Percentiles rank a stretch among this genome's conserved stretches.
Conservation (phyloP, 495 filamentous ascomycete genomes). For the Podospora comata region DNA sequence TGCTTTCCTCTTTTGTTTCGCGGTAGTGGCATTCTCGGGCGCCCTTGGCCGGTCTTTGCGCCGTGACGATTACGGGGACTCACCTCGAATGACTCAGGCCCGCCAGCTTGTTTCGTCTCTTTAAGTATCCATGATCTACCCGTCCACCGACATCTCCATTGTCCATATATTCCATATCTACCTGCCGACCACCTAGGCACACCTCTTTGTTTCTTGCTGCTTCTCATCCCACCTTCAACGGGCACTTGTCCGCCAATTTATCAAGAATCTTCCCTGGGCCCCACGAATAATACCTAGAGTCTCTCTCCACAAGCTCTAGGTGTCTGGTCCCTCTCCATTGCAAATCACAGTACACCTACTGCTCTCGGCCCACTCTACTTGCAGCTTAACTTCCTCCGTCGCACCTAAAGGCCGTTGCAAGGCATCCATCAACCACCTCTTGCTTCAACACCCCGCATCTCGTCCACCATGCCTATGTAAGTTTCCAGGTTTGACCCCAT, state of each 20-base stretch:
- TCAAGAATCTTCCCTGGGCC: background rate
- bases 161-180: background rate
- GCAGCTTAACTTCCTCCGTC: background rate
- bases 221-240: background rate
- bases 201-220: background rate
- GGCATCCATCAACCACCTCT: background rate
- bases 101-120: background rate
- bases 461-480: constrained; percentile 39
- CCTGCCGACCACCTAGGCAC: background rate
- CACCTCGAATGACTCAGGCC: constrained; percentile 22
- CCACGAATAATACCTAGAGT: background rate
- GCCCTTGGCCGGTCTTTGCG: constrained; percentile 4
- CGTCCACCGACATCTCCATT: background rate
- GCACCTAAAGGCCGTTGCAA: constrained; percentile 2
- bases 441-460: constrained; percentile 9
- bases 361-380: background rate
- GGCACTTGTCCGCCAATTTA: background rate
- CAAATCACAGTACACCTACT: background rate
- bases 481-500: constrained; percentile 5
- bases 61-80: constrained; percentile 7
- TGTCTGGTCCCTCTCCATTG: background rate
- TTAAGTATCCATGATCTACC: background rate
- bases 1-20: constrained; percentile 18
- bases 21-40: constrained; percentile 11
- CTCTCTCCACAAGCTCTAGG: background rate